phyloP scores from a whole-genome alignment of 1,139 yeast species.

The Yarrowia galli region DNA sequence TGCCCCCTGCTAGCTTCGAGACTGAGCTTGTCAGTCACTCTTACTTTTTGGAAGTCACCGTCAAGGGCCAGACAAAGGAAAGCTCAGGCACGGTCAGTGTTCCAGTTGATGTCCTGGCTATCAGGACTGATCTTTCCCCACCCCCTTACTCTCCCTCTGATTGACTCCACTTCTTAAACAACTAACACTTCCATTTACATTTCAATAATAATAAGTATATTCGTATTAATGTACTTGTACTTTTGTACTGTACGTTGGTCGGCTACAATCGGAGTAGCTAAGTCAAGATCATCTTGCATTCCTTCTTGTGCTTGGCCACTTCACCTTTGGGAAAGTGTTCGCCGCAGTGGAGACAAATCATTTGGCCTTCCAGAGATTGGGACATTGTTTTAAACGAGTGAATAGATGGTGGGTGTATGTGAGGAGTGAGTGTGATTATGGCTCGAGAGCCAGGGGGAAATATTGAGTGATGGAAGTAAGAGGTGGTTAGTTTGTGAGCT shows the following conservation, averaged over 20 bases:
- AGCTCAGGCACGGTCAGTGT: background rate
- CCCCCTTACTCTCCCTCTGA: slow-evolving; percentile 15
- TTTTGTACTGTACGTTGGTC: background rate
- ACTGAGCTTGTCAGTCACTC: slow-evolving; percentile 13
- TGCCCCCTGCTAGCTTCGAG: slow-evolving; percentile 10
- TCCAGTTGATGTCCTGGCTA: background rate
- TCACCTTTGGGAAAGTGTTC: slow-evolving; percentile 15
- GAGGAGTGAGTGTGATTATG: background rate
- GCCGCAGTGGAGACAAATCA: slow-evolving; percentile 29
- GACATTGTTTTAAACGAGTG: slow-evolving; percentile 11
- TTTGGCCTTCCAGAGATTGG: slow-evolving; percentile 8
- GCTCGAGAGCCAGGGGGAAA: slow-evolving; percentile 18
- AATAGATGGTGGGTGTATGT: background rate
- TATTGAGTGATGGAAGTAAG: background rate
- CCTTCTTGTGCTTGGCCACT: slow-evolving; percentile 22
- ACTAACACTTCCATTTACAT: background rate
- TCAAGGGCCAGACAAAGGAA: slow-evolving; percentile 5
- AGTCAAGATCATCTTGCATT: slow-evolving; percentile 18
- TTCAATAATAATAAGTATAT: background rate
- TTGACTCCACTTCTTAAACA: background rate
- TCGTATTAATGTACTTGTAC: background rate
- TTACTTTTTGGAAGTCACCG: slow-evolving; percentile 4
- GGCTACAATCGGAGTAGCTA: background rate
- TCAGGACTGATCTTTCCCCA: slow-evolving; percentile 4
- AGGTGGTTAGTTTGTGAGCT: background rate